Percentiles rank a stretch among this genome's conserved stretches.
phyloP scores from a whole-genome alignment of 148 eudicot species.

The Rhododendron molle region DNA sequence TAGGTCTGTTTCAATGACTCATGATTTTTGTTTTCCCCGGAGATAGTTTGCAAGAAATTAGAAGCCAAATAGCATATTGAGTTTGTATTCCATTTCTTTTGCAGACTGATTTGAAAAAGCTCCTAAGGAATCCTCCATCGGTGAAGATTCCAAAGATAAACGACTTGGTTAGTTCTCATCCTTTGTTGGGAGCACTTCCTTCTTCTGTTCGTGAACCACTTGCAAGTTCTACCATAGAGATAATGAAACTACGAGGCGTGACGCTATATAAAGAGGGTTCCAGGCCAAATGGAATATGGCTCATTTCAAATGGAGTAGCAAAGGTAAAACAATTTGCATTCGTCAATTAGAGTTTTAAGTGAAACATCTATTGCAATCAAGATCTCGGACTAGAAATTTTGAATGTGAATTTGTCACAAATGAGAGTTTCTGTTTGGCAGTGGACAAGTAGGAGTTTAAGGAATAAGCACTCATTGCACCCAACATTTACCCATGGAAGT shows the following conservation, averaged over 20 bases:
- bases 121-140: constrained; percentile 77
- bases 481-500: constrained; percentile 81
- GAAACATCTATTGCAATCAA: neutral
- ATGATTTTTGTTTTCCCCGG: neutral
- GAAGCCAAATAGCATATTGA: constrained; percentile 2
- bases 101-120: constrained; percentile 90
- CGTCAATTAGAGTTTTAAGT: neutral
- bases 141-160: constrained; percentile 75
- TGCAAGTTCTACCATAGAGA: constrained; percentile 69
- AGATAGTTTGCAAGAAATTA: neutral
- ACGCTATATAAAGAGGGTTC: constrained; percentile 76
- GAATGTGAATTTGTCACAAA: neutral
- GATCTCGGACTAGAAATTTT: neutral
- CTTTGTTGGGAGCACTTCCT: constrained; percentile 87
- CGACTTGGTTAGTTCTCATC: constrained; percentile 62
- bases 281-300: constrained; percentile 79
- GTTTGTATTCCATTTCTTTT: constrained; percentile 14
- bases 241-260: constrained; percentile 66
- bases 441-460: constrained; percentile 62
- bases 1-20: neutral
- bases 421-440: constrained; percentile 34
- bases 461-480: constrained; percentile 66
- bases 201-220: constrained; percentile 49
- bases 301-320: constrained; percentile 80
- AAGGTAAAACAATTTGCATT: constrained; percentile 44